Evolutionary conservation across 305 asterid species (phyloP).

Genomic region (Fraxinus paxiana): DNA sequence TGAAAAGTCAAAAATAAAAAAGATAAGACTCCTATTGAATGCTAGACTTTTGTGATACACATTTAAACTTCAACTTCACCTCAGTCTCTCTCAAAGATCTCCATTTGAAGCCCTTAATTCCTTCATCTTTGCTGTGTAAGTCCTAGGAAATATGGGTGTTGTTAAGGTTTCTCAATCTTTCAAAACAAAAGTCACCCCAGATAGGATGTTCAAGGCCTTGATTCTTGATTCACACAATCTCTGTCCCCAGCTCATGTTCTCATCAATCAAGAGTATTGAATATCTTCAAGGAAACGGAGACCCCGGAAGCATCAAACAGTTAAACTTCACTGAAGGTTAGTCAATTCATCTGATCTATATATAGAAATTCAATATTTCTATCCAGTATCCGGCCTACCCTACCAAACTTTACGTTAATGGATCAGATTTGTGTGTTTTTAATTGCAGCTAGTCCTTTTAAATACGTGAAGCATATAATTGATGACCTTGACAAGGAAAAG

Average conservation of each 20-base stretch:
- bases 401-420: neutral
- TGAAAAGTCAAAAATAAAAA: neutral
- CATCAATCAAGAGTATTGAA: conserved; percentile 54
- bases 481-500: conserved; percentile 40
- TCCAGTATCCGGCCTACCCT: neutral
- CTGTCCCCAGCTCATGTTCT: conserved; percentile 55
- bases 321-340: conserved; percentile 52
- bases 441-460: conserved; percentile 47
- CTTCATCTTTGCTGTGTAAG: neutral
- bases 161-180: conserved; percentile 40
- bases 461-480: conserved; percentile 50
- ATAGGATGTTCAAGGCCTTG: conserved; percentile 59
- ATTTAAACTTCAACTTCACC: neutral
- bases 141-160: conserved; percentile 28
- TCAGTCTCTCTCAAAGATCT: neutral
- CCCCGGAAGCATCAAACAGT: conserved; percentile 58
- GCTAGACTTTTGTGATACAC: neutral
- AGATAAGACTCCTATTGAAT: neutral
- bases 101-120: neutral
- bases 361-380: too few species aligned
- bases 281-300: conserved; percentile 53
- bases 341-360: neutral
- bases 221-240: conserved; percentile 60
- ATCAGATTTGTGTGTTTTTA: neutral
- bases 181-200: conserved; percentile 44